These are phyloP conservation scores for Trapa bicornis DNA, from an alignment of 345 rosid genomes.

Conservation along the genomic window DNA sequence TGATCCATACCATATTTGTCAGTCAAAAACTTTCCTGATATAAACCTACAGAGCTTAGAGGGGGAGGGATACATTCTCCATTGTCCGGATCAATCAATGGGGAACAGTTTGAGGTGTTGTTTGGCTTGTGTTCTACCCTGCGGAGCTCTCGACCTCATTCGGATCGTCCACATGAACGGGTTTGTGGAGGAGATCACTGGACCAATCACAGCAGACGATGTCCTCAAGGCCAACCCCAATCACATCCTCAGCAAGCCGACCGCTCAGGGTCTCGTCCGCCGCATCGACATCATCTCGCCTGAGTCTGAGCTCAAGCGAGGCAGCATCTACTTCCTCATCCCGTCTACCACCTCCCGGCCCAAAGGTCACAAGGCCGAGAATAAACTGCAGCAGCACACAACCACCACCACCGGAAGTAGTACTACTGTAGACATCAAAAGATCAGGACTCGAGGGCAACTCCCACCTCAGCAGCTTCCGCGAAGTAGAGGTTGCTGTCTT, in stretches of 20 bases:
- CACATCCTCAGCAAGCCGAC: slow-evolving; percentile 76
- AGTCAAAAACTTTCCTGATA: no score
- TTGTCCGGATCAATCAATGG: slow-evolving; percentile 27
- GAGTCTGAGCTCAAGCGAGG: slow-evolving; percentile 87
- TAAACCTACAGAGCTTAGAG: no score
- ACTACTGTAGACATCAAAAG: background rate
- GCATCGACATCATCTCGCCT: slow-evolving; percentile 66
- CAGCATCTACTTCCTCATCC: slow-evolving; percentile 78
- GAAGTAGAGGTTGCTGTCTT: slow-evolving; percentile 3
- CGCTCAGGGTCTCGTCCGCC: slow-evolving; percentile 64
- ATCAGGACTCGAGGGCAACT: background rate
- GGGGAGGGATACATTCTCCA: no score
- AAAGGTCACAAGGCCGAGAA: no score
- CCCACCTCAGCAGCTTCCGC: background rate
- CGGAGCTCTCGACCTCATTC: slow-evolving; percentile 88
- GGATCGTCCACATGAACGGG: slow-evolving; percentile 82
- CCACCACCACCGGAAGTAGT: background rate
- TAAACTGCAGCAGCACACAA: slow-evolving; percentile 1
- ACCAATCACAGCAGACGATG: slow-evolving; percentile 67
- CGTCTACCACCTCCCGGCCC: slow-evolving; percentile 31
- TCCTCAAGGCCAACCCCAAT: slow-evolving; percentile 65
- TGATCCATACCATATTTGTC: no score
- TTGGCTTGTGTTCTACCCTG: slow-evolving; percentile 91
- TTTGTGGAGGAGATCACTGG: slow-evolving; percentile 62
- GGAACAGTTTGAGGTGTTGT: slow-evolving; percentile 82